Evolutionary conservation across 768 basidiomycete genomes (phyloP).

Genomic region (Boletus vinaceobasis): DNA sequence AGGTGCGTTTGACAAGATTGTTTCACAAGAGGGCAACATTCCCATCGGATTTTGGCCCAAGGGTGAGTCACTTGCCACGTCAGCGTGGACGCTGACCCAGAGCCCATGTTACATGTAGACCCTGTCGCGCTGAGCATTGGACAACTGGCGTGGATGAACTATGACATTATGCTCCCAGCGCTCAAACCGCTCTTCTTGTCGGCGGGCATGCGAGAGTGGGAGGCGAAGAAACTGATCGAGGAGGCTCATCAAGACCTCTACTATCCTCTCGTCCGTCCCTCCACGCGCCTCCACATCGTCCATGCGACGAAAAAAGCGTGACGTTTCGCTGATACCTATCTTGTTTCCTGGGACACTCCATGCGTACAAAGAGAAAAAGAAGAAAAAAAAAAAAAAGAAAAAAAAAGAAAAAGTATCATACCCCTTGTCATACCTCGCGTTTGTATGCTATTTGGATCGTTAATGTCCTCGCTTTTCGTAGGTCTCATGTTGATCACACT

Average conservation of each 20-base stretch:
- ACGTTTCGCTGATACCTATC: not conserved
- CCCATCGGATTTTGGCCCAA: slow-evolving; percentile 69
- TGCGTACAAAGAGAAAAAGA: slow-evolving; percentile 1
- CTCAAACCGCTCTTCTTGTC: slow-evolving; percentile 57
- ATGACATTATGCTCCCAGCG: slow-evolving; percentile 62
- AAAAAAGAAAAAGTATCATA: slow-evolving; percentile 29
- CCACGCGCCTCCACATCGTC: slow-evolving; percentile 55
- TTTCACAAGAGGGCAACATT: slow-evolving; percentile 53
- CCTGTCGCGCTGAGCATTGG: slow-evolving; percentile 58
- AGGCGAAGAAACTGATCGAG: slow-evolving; percentile 53
- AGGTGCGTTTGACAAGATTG: slow-evolving; percentile 54
- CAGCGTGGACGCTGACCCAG: slow-evolving; percentile 7
- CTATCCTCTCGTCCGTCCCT: slow-evolving; percentile 49
- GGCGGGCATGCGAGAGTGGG: slow-evolving; percentile 48
- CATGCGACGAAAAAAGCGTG: slow-evolving; percentile 43
- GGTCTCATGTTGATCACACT: slow-evolving; percentile 10
- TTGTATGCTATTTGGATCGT: slow-evolving; percentile 51
- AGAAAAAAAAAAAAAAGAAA: slow-evolving; percentile 1
- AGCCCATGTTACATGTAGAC: slow-evolving; percentile 37
- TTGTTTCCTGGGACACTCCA: slow-evolving; percentile 20
- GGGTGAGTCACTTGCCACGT: slow-evolving; percentile 37
- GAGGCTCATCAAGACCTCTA: slow-evolving; percentile 68
- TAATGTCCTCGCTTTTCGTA: slow-evolving; percentile 83
- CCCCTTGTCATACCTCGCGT: slow-evolving; percentile 7
- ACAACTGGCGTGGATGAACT: slow-evolving; percentile 72